These are phyloP conservation scores for Podila minutissima DNA, from an alignment of 192 early-diverging fungal species.

Conservation along the genomic window DNA sequence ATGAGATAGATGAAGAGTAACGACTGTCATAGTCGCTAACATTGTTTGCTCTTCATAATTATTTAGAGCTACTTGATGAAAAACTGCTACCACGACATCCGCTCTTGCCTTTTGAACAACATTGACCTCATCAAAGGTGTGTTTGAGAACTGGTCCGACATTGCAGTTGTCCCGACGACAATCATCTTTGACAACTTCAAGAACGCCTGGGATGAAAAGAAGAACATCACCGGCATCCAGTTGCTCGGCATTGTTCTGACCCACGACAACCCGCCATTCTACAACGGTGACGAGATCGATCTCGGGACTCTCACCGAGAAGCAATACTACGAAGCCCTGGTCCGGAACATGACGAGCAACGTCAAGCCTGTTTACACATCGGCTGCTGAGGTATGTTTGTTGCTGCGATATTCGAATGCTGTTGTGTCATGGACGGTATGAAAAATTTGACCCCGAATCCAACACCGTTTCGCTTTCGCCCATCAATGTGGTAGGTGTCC, in stretches of 20 bases:
- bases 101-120: conserved; percentile 58
- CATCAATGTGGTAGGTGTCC: conserved; percentile 18
- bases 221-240: conserved; percentile 68
- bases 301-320: conserved; percentile 45
- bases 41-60: background rate
- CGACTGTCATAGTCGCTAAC: background rate
- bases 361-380: conserved; percentile 55
- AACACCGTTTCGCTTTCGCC: background rate
- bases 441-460: too few species aligned
- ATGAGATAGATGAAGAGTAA: too few species aligned
- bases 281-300: conserved; percentile 50
- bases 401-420: background rate
- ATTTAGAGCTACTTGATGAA: conserved; percentile 58
- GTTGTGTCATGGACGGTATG: too few species aligned
- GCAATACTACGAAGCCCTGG: conserved; percentile 55
- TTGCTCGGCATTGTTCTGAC: conserved; percentile 64
- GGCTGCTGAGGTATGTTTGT: conserved; percentile 61
- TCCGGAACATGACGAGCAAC: conserved; percentile 53
- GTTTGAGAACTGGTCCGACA: conserved; percentile 69
- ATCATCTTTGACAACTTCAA: conserved; percentile 57
- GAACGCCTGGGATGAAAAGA: conserved; percentile 52
- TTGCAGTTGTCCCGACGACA: conserved; percentile 69
- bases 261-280: conserved; percentile 60
- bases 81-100: conserved; percentile 49
- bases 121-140: conserved; percentile 66